Percentiles rank a stretch among this genome's conserved stretches.
These are phyloP conservation scores for Phytopythium oedochilum DNA, from an alignment of 352 stramenopile genomes.

Conservation along the genomic window DNA sequence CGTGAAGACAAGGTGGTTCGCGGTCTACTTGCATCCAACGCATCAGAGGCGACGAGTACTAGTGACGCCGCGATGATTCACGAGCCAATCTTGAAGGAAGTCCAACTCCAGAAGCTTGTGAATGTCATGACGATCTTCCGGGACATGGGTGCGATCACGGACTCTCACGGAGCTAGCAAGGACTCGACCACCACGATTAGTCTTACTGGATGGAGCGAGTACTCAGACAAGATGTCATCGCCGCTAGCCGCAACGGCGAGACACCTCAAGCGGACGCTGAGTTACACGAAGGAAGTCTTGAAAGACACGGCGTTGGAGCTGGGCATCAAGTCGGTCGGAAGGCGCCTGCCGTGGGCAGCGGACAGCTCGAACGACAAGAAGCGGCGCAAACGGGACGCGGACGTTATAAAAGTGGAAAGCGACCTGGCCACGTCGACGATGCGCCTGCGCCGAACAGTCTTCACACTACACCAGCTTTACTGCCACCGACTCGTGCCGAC, in stretches of 20 bases:
- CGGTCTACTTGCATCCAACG: slow-evolving; percentile 28
- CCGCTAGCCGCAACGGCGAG: slow-evolving; percentile 17
- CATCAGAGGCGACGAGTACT: too few relatives aligned
- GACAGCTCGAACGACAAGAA: slow-evolving; percentile 14
- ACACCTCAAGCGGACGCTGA: slow-evolving; percentile 30
- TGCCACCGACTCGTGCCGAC: slow-evolving; percentile 42
- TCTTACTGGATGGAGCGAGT: neutral
- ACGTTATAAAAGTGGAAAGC: slow-evolving; percentile 37
- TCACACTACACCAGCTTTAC: slow-evolving; percentile 60
- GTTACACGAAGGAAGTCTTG: slow-evolving; percentile 45
- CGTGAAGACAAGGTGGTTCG: slow-evolving; percentile 36
- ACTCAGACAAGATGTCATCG: slow-evolving; percentile 3
- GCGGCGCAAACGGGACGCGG: neutral
- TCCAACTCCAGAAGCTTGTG: neutral
- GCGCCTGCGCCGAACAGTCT: slow-evolving; percentile 47
- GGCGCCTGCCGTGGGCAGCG: slow-evolving; percentile 45
- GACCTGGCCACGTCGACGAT: slow-evolving; percentile 42
- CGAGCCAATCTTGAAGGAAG: neutral
- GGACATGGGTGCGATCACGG: neutral
- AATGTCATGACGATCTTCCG: neutral
- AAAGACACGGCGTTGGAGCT: slow-evolving; percentile 46
- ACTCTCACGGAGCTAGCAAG: neutral
- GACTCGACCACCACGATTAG: neutral
- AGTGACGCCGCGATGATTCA: neutral
- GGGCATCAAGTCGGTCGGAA: slow-evolving; percentile 20